Percentiles rank a stretch among this genome's conserved stretches.
phyloP scores from a whole-genome alignment of 257 asterid species.

The Nicotiana benthamiana region DNA sequence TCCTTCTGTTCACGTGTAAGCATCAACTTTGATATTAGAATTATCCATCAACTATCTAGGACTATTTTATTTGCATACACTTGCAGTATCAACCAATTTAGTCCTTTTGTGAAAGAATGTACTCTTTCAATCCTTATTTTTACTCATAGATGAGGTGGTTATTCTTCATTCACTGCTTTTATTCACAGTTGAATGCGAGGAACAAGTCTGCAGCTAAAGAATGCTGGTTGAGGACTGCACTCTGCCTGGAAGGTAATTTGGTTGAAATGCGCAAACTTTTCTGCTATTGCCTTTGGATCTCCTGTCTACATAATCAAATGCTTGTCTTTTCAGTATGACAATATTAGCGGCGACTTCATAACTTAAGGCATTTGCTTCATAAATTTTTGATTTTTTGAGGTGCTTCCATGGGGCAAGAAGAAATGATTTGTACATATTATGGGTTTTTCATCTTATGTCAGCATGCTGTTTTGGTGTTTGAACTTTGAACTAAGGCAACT shows the following conservation, averaged over 20 bases:
- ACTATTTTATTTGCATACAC: too few species aligned
- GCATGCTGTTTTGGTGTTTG: background rate
- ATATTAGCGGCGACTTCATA: background rate
- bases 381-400: background rate
- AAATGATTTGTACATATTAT: background rate
- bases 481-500: background rate
- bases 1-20: background rate
- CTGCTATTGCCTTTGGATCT: background rate
- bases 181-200: conserved; percentile 70
- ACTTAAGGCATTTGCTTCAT: background rate
- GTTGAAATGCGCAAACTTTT: conserved; percentile 7
- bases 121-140: background rate
- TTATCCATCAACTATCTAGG: background rate
- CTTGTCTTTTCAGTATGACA: background rate
- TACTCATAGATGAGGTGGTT: conserved; percentile 5
- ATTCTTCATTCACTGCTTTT: conserved; percentile 17
- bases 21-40: background rate
- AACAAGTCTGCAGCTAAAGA: conserved; percentile 96
- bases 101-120: background rate
- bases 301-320: background rate
- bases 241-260: conserved; percentile 79
- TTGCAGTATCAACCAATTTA: background rate
- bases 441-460: background rate
- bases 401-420: background rate
- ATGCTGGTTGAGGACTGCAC: conserved; percentile 77